Percentiles rank a stretch among this genome's conserved stretches.
Conservation (phyloP, 2,329 filamentous ascomycete species). For the Stachybotrys echinatus region DNA sequence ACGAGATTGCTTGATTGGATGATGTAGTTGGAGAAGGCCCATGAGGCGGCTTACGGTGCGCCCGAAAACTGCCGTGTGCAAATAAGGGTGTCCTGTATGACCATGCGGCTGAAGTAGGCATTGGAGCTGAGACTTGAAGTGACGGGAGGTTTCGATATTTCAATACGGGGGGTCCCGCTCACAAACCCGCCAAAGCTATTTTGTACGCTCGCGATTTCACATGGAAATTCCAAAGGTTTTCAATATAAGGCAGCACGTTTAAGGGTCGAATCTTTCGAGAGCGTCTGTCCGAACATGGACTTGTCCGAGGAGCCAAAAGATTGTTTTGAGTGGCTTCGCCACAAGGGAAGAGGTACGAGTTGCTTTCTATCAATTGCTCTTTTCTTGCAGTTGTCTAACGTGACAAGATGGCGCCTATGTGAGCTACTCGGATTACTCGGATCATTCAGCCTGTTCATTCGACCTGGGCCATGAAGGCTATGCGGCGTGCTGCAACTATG, state of each 20-base stretch:
- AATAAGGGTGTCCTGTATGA: too few relatives aligned
- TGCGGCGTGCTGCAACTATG: not conserved
- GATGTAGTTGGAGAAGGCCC: not conserved
- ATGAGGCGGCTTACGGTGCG: too few relatives aligned
- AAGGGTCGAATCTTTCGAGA: not conserved
- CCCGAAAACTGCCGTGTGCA: too few relatives aligned
- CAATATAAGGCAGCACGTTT: not conserved
- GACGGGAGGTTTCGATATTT: too few relatives aligned
- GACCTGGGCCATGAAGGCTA: not conserved
- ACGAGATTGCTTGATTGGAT: not conserved
- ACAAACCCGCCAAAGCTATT: too few relatives aligned
- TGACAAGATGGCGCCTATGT: not conserved
- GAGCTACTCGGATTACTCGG: not conserved
- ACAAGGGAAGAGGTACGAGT: not conserved
- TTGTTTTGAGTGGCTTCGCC: not conserved
- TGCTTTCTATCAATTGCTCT: not conserved
- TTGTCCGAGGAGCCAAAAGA: not conserved
- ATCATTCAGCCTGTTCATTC: not conserved
- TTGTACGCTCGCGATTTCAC: too few relatives aligned
- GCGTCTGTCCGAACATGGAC: not conserved
- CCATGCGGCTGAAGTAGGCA: too few relatives aligned
- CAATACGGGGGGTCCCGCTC: too few relatives aligned
- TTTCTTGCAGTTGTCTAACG: not conserved
- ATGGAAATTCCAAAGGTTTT: too few relatives aligned
- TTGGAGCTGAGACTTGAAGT: too few relatives aligned